phyloP scores from a whole-genome alignment of 176 grass and related monocot genomes.

The Rhipidocladum racemiflorum region DNA sequence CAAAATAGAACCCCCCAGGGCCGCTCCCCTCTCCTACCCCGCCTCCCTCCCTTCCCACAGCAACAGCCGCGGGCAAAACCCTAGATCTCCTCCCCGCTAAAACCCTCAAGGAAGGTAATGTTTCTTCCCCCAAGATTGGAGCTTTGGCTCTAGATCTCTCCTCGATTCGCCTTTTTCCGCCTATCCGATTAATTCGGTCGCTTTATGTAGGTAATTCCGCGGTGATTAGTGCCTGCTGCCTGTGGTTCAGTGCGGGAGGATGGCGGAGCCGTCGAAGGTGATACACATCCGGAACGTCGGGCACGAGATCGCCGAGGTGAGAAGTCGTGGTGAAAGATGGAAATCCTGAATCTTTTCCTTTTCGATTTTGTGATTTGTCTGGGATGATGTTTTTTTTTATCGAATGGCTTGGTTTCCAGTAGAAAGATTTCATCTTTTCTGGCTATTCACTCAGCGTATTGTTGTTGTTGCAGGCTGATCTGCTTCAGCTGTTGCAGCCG shows the following conservation, averaged over 20 bases:
- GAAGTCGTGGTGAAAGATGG: not conserved
- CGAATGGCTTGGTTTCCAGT: not conserved
- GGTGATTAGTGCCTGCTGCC: not conserved
- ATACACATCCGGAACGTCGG: conserved; percentile 97
- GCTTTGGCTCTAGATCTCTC: conserved; percentile 13
- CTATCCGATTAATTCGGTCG: not conserved
- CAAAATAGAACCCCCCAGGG: not conserved
- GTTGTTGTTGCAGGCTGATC: conserved; percentile 55
- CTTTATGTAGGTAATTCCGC: not conserved
- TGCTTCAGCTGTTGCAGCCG: conserved; percentile 88
- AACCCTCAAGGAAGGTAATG: conserved; percentile 24
- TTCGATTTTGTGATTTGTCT: not conserved
- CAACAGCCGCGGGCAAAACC: conserved; percentile 22
- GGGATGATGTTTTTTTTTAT: not conserved
- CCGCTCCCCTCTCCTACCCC: not conserved
- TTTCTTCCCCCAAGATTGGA: not conserved
- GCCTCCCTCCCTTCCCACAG: not conserved
- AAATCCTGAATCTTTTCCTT: conserved; percentile 16
- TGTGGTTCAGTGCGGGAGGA: conserved; percentile 39
- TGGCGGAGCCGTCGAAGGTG: conserved; percentile 94
- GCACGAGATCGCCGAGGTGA: conserved; percentile 89
- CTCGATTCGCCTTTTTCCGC: not conserved
- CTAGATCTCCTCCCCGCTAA: conserved; percentile 36
- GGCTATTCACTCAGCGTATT: not conserved
- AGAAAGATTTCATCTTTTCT: not conserved